Base-by-base conservation (phyloP, 495 filamentous ascomycete genomes). In the Hypoxylon lienhwacheense region DNA sequence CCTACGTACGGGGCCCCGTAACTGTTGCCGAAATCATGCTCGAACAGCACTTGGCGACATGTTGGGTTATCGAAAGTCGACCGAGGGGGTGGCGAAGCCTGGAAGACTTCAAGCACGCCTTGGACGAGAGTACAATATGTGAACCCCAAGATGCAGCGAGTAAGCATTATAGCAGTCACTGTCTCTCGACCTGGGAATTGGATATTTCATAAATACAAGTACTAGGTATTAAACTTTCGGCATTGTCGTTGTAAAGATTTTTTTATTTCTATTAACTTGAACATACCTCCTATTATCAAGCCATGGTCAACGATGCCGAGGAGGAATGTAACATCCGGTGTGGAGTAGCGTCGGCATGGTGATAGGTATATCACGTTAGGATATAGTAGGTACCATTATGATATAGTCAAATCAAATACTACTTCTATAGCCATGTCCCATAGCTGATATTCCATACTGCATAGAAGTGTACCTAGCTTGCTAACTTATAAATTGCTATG, bases 1-100 rank as follows among this genome's bases (percentile, higher is more conserved):
- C 90, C 89, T 59, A 92, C 78, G 55, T 87, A 96, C 0, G 90
- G 91, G 8, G 78, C 64, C 8, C 84, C 85, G 61, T 96, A 96
- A 57, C 87, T 91, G 53, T 69, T 84, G 1, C 76, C 88, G 71
- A 95, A 96, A 2, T 76, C 75, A 70, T 91, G 79, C 4, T 82
- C 67, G 81, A 95, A 90, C 29, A 95, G 67, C 2, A 46, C 10
- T 25, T 63, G 50, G 5, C 39, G 50, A 19, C 59, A 66, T 24
- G 46, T 21, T 31, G 54, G 42, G 1, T 14, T 28, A 17, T 53
- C 37, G 20, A 59, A 47, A 25, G 47, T 53, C 22, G 17, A 37
- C 10, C 59, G 54, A n/a, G 50, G 54, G 35, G 63, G 63, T 7
- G 59, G 47, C 11, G 59, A 41, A 28, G 63, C 63, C 41, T 66